Evolutionary conservation across 257 asterid genomes (phyloP).

Genomic region (Gentiana straminea): DNA sequence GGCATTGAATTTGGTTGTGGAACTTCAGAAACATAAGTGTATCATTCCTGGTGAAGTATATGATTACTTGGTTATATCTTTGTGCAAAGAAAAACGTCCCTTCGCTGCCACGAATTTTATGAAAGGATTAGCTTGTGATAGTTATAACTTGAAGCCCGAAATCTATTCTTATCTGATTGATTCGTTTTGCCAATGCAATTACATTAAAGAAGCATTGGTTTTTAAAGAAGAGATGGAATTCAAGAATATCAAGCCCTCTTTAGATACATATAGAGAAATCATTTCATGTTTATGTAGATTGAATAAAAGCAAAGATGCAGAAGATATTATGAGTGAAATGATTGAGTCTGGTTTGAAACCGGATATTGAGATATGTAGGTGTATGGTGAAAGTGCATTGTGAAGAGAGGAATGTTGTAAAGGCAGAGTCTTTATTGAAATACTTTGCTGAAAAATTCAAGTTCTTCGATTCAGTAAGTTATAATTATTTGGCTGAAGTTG

Average conservation of each 20-base stretch:
- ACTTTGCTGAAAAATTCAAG: conserved; percentile 43
- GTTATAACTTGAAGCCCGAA: conserved; percentile 32
- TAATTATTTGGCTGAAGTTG: conserved; percentile 33
- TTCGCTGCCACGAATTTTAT: conserved; percentile 70
- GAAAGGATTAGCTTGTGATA: conserved; percentile 35
- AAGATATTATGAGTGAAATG: conserved; percentile 59
- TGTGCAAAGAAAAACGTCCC: conserved; percentile 64
- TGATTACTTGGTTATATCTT: conserved; percentile 42
- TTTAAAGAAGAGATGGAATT: conserved; percentile 43
- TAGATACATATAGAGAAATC: conserved; percentile 40
- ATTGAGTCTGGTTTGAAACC: conserved; percentile 37
- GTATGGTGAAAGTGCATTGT: conserved; percentile 48
- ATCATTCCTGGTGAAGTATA: conserved; percentile 43
- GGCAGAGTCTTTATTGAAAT: conserved; percentile 38
- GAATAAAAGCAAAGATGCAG: conserved; percentile 49
- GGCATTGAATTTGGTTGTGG: conserved; percentile 59
- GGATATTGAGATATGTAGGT: conserved; percentile 50
- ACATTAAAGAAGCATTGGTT: conserved; percentile 41
- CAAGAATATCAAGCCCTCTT: conserved; percentile 36
- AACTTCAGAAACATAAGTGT: conserved; percentile 47
- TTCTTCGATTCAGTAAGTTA: conserved; percentile 52
- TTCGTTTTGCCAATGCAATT: conserved; percentile 51
- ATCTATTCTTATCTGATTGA: conserved; percentile 39
- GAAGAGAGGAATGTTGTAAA: conserved; percentile 28
- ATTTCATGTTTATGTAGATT: conserved; percentile 49